Conservation (phyloP, 805 yeast genomes). For the Hanseniaspora taiwanica region DNA sequence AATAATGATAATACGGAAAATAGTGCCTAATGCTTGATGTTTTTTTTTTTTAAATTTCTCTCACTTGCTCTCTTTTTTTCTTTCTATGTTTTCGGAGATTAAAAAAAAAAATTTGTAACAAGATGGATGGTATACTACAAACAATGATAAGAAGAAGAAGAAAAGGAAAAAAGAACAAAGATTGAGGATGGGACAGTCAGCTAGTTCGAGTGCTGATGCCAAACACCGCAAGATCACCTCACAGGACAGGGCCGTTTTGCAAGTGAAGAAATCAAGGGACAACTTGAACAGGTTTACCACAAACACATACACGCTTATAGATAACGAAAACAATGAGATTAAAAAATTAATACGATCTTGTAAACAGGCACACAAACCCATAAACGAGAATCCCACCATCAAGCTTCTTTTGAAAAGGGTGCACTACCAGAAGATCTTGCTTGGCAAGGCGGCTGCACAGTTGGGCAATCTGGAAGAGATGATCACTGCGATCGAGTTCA, state of each 20-base stretch:
- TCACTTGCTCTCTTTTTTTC: not conserved
- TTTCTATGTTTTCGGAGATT: not conserved
- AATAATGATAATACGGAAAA: too few species aligned
- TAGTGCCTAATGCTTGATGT: too few species aligned
- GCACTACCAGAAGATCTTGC: conserved; percentile 68
- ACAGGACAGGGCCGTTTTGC: conserved; percentile 77
- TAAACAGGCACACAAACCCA: not conserved
- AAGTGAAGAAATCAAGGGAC: conserved; percentile 81
- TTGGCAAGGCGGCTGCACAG: conserved; percentile 63
- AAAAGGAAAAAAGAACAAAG: not conserved
- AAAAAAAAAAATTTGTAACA: not conserved
- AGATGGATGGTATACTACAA: not conserved
- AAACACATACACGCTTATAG: conserved; percentile 42
- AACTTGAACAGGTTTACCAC: conserved; percentile 53
- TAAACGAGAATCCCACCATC: conserved; percentile 24
- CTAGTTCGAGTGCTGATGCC: not conserved
- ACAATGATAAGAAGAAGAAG: not conserved
- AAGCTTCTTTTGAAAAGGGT: conserved; percentile 59
- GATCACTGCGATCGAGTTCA: conserved; percentile 74
- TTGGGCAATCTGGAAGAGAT: conserved; percentile 66
- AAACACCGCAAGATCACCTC: conserved; percentile 47
- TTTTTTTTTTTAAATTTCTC: too few species aligned
- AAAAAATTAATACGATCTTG: conserved; percentile 15
- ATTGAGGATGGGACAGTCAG: not conserved
- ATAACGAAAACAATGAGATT: conserved; percentile 37